Percentiles rank a stretch among this genome's conserved stretches.
Evolutionary conservation across 306 rosid species (phyloP).

Genomic region (Corylus americana): DNA sequence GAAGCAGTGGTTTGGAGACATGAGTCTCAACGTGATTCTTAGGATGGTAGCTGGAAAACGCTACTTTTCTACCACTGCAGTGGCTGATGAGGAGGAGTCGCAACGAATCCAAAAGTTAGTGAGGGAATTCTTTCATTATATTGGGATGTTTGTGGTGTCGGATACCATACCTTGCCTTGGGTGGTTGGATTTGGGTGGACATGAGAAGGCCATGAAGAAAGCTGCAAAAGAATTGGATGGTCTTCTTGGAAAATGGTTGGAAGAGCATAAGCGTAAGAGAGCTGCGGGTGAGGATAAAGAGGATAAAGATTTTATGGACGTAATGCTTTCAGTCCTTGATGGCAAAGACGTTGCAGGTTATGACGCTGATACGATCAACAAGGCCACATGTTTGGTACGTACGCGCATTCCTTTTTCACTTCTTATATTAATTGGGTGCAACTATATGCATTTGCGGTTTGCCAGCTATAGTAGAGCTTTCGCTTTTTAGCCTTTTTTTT

Average conservation of each 20-base stretch:
- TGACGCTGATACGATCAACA: too few relatives aligned
- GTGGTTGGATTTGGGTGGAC: slow-evolving; percentile 59
- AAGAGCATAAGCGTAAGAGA: slow-evolving; percentile 42
- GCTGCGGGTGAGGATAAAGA: not conserved
- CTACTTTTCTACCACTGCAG: not conserved
- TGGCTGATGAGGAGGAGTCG: not conserved
- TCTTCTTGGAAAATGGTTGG: slow-evolving; percentile 35
- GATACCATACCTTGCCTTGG: slow-evolving; percentile 45
- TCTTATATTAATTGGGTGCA: too few relatives aligned
- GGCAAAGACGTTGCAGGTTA: too few relatives aligned
- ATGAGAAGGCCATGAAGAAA: slow-evolving; percentile 40
- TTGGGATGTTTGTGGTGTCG: slow-evolving; percentile 32
- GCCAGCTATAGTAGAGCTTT: too few relatives aligned
- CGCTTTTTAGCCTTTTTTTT: too few relatives aligned
- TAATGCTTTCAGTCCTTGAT: too few relatives aligned
- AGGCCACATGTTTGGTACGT: too few relatives aligned
- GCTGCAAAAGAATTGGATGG: slow-evolving; percentile 33
- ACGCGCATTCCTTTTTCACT: too few relatives aligned
- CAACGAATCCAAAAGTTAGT: slow-evolving; percentile 13
- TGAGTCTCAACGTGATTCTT: slow-evolving; percentile 43
- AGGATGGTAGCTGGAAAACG: slow-evolving; percentile 45
- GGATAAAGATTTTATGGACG: slow-evolving; percentile 32
- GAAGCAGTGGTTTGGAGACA: slow-evolving; percentile 46
- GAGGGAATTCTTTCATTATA: slow-evolving; percentile 26
- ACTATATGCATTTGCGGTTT: too few relatives aligned